Evolutionary conservation across 1,284 basidiomycete species (phyloP).

Genomic region (Cutaneotrichosporon daszewskae): DNA sequence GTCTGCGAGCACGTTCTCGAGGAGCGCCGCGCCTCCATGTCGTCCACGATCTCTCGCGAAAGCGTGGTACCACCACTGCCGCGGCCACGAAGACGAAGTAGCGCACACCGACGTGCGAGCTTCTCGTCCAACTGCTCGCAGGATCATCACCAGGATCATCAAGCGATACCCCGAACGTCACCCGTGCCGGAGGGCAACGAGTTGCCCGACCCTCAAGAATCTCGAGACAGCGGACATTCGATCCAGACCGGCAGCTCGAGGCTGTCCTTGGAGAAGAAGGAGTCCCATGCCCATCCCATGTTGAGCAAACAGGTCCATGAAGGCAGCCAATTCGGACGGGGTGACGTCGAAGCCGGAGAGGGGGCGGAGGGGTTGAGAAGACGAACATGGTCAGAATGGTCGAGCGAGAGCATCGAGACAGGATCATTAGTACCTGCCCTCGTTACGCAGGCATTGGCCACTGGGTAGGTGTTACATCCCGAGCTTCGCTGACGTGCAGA

Average conservation of each 20-base stretch:
- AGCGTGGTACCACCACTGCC: neutral
- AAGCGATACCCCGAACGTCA: neutral
- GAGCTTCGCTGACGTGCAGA: neutral
- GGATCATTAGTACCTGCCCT: slow-evolving; percentile 27
- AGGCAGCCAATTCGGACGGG: neutral
- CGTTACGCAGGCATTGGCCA: slow-evolving; percentile 35
- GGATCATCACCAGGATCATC: neutral
- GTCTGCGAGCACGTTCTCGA: slow-evolving; percentile 5
- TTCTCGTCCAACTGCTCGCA: neutral
- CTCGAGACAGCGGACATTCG: no score
- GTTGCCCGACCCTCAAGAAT: no score
- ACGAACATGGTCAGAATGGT: slow-evolving; percentile 18
- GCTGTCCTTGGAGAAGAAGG: no score
- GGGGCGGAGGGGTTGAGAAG: neutral
- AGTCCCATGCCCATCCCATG: no score
- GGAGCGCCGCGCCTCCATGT: neutral
- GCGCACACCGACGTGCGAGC: neutral
- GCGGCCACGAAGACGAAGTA: neutral
- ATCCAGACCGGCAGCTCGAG: no score
- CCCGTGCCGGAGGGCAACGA: slow-evolving; percentile 3
- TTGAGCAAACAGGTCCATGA: no score
- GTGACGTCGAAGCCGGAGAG: neutral
- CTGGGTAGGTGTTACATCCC: slow-evolving; percentile 24
- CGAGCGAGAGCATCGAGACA: slow-evolving; percentile 25
- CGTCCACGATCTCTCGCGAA: neutral